phyloP scores from a whole-genome alignment of 768 basidiomycete species.

The Boletellus ananiceps region DNA sequence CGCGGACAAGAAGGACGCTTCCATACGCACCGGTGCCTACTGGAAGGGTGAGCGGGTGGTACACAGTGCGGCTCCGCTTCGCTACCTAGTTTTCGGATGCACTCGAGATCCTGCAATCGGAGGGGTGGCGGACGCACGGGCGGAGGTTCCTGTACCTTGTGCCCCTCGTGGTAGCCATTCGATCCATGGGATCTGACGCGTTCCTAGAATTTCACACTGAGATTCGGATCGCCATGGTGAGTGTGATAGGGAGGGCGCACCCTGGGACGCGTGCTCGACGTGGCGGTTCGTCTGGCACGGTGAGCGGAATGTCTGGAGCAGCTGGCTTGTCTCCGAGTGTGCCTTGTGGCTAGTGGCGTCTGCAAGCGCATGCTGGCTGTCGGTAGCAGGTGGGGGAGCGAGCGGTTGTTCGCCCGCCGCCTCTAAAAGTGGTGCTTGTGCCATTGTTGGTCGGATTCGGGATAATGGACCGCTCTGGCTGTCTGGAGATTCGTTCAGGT shows the following conservation, averaged over 20 bases:
- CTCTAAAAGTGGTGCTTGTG: neutral
- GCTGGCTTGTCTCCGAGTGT: conserved; percentile 1
- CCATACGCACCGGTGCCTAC: conserved; percentile 41
- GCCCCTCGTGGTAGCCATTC: conserved; percentile 10
- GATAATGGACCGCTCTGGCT: no score
- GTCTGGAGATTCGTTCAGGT: no score
- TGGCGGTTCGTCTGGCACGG: neutral
- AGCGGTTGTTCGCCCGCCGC: neutral
- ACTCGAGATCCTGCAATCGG: conserved; percentile 38
- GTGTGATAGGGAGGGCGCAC: neutral
- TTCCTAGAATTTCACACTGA: conserved; percentile 12
- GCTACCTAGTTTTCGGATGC: conserved; percentile 38
- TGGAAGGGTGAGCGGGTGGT: conserved; percentile 1
- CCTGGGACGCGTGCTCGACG: conserved; percentile 1
- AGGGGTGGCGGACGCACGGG: conserved; percentile 37
- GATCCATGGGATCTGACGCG: conserved; percentile 8
- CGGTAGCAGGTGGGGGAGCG: no score
- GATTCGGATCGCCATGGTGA: neutral
- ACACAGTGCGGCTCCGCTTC: neutral
- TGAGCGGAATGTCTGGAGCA: neutral
- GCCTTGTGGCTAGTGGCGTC: conserved; percentile 8
- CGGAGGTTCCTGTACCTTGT: conserved; percentile 22
- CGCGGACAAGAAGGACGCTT: conserved; percentile 39
- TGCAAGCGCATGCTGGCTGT: conserved; percentile 14
- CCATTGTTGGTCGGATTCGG: conserved; percentile 22